Evolutionary conservation across 306 rosid species (phyloP).

Genomic region (Pterocarpus santalinus): DNA sequence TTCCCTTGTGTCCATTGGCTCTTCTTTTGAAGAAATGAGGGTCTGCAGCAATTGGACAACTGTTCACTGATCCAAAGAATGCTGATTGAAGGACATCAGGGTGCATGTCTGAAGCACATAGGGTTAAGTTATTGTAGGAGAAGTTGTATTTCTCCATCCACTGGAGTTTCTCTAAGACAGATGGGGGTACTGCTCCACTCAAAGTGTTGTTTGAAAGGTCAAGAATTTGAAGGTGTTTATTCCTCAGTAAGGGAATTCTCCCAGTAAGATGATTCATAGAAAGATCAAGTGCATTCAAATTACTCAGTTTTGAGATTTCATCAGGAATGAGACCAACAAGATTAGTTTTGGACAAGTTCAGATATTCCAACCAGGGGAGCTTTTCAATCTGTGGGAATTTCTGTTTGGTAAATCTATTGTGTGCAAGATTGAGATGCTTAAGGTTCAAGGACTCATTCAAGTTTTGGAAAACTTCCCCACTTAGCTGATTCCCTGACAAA

Average conservation of each 20-base stretch:
- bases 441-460: conserved; percentile 66
- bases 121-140: conserved; percentile 84
- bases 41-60: conserved; percentile 97
- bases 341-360: conserved; percentile 81
- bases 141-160: conserved; percentile 89
- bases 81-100: conserved; percentile 59
- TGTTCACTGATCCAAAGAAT: conserved; percentile 74
- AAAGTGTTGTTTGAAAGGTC: conserved; percentile 87
- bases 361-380: conserved; percentile 71
- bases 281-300: conserved; percentile 78
- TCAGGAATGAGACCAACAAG: conserved; percentile 77
- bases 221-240: conserved; percentile 65
- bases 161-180: conserved; percentile 69
- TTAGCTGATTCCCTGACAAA: conserved; percentile 84
- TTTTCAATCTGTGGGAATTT: conserved; percentile 66
- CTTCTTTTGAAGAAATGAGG: conserved; percentile 63
- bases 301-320: conserved; percentile 63
- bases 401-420: conserved; percentile 78
- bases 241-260: conserved; percentile 59
- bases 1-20: conserved; percentile 57
- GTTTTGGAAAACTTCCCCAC: conserved; percentile 75
- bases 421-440: conserved; percentile 82
- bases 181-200: conserved; percentile 78
- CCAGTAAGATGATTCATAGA: conserved; percentile 84
- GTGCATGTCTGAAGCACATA: conserved; percentile 74